Conservation (phyloP, 2,329 filamentous ascomycete species). For the Cadophora luteo-olivacea region DNA sequence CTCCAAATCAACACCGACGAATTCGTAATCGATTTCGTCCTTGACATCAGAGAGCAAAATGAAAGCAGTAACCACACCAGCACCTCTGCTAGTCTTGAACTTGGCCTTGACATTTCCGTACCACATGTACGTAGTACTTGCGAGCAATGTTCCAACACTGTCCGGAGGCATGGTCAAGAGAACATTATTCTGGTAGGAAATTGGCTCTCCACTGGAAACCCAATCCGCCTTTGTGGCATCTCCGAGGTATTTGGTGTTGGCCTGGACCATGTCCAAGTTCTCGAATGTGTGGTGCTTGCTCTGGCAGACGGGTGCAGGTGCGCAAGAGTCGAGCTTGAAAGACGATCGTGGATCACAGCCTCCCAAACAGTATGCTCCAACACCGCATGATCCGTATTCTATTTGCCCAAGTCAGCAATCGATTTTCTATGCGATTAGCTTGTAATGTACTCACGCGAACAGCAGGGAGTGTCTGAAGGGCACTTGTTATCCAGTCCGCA, state of each 20-base stretch:
- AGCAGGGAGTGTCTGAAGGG: conserved; percentile 76
- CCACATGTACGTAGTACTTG: conserved; percentile 90
- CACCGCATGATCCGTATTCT: conserved; percentile 94
- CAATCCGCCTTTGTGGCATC: conserved; percentile 82
- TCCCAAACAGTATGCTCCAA: conserved; percentile 93
- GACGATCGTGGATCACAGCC: conserved; percentile 92
- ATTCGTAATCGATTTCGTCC: conserved; percentile 99
- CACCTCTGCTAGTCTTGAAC: conserved; percentile 82
- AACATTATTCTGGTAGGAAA: conserved; percentile 70
- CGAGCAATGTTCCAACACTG: conserved; percentile 86
- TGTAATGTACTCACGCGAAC: conserved; percentile 70
- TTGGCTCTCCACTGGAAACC: conserved; percentile 82
- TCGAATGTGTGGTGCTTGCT: conserved; percentile 76
- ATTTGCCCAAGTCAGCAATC: conserved; percentile 23
- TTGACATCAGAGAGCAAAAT: conserved; percentile 95
- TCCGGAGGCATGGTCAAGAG: conserved; percentile 89
- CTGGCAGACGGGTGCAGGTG: conserved; percentile 83
- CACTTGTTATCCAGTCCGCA: conserved; percentile 66
- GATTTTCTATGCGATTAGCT: background rate
- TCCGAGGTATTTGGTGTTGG: conserved; percentile 85
- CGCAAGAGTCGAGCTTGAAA: conserved; percentile 81
- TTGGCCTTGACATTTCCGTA: conserved; percentile 91
- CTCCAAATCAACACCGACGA: conserved; percentile 79
- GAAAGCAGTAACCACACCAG: conserved; percentile 95
- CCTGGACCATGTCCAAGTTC: conserved; percentile 70